These are phyloP conservation scores for Colletotrichum plurivorum DNA, from an alignment of 2,329 filamentous ascomycete genomes.

Conservation along the genomic window DNA sequence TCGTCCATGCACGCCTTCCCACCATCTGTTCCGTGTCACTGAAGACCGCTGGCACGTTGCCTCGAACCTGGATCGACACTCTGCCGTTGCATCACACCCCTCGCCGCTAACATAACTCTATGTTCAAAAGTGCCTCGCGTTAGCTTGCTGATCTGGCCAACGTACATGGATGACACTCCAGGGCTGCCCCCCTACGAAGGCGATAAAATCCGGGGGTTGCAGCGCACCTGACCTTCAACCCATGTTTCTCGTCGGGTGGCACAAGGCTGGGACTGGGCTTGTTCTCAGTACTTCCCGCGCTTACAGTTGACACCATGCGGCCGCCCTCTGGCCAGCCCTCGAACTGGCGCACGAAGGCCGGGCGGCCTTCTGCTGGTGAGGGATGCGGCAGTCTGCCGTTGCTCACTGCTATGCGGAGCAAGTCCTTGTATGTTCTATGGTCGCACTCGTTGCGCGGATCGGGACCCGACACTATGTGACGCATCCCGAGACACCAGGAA, in stretches of 20 bases:
- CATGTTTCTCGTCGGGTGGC: conserved; percentile 6
- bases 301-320: conserved; percentile 2
- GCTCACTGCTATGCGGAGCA: background rate
- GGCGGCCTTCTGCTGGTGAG: conserved; percentile 8
- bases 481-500: background rate
- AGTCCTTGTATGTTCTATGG: conserved; percentile 1
- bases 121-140: conserved; percentile 10
- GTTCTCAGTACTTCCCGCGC: conserved; percentile 8
- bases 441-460: conserved; percentile 1
- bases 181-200: background rate
- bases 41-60: conserved; percentile 22
- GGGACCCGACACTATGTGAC: background rate
- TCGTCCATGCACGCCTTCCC: conserved; percentile 12
- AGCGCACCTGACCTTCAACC: conserved; percentile 12
- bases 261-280: conserved; percentile 15
- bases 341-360: conserved; percentile 5
- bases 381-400: background rate
- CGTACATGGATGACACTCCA: conserved; percentile 1
- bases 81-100: background rate
- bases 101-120: conserved; percentile 22
- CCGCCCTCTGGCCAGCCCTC: background rate
- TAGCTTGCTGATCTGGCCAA: conserved; percentile 13
- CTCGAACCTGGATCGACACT: conserved; percentile 18
- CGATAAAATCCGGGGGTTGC: conserved; percentile 29
- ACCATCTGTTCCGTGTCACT: conserved; percentile 19